Base-by-base conservation (phyloP, 805 yeast genomes). In the Hanseniaspora lachancei region DNA sequence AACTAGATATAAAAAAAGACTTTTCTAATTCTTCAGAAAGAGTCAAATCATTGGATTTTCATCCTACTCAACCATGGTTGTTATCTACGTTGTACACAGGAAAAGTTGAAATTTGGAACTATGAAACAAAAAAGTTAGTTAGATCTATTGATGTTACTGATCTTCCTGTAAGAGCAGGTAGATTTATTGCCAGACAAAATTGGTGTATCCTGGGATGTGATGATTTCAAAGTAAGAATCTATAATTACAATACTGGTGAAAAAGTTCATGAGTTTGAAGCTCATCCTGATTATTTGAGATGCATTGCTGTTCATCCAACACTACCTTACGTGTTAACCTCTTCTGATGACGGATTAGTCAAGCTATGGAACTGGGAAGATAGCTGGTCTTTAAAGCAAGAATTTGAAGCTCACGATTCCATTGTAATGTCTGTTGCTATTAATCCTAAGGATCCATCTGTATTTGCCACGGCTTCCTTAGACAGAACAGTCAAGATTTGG, bases 361-460 rank as follows among this genome's bases (percentile, higher is more conserved):
- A 84, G 71, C 77, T 89, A 66, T 93, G 97, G 97, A 89, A 93
- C 70, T 93, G 98, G 98, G 98, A 93, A 57, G 80, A 81, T 65
- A 80, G 79, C 66, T 93, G 98, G 98, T 80, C 80, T 62, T 72
- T 84, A 61, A 93, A 87, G 68, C 97, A 87, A 69, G 80, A 83
- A 39, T 93, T 86, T 68, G 96, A 87, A 70, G 97, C 98, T 58
- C 98, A 93, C 70, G 87, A 81, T 68, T 96, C 93, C 70, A 93
- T 85, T 69, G 89, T 93, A 54, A 89, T 93, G 96, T 81, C 88
- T 55, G 80, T 93, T 54, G 89, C 93, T 47, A 87, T 93, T 75
- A 93, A 93, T 72, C 97, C 98, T 57, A 93, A 91, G 72, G 98
- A 93, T 70, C 88, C 96, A 61, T 89, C 85, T 72, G 91, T 97